Base-by-base conservation (phyloP, 176 grass and related monocot genomes). In the Zea mays region DNA sequence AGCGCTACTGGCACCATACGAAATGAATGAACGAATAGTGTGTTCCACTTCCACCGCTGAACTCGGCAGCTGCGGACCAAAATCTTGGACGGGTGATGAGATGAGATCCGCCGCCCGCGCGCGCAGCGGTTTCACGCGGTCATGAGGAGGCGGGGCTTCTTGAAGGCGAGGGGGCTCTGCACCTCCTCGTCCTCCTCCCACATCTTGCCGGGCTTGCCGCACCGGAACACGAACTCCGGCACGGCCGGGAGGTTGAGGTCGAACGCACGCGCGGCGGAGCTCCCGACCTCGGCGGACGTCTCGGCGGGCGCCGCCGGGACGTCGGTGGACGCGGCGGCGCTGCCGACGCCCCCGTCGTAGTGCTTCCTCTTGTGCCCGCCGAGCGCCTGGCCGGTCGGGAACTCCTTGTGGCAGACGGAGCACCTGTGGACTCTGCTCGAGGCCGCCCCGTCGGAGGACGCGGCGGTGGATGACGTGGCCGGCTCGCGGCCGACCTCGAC, bases 321-420 rank as follows among this genome's bases (percentile, higher is more conserved):
- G 5, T 65, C 59, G 11, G 85, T 20, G 27, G 85, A 60, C 4
- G 85, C 75, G 35, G 80, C 76, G 8, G 19, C n/a, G 47, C 3
- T 44, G 20, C 44, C 80, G 16, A 77, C 77, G 33, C 81, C 89
- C 0, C 96, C 92, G 75, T 99, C 96, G 79, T 99, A 99, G 87
- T 99, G 96, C 82, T 90, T 86, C 62, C 96, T 90, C 85, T 99
- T 99, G 86, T 99, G 96, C 16, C 96, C 96, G 34, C 96, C 96
- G 3, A 99, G 87, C 16, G 96, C 96, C 84, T 99, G 96, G 13
- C 96, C 92, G 7, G 96, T 90, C 0, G 92, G 87, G 79, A 99
- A 99, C 81, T 89, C 83, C 87, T 89, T 99, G 40, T 78, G 78
- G 84, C 96, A 99, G 67, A 99, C 87, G 66, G 92, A 87, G 77